Base-by-base conservation (phyloP, 495 filamentous ascomycete species). In the Podospora fimiseda region DNA sequence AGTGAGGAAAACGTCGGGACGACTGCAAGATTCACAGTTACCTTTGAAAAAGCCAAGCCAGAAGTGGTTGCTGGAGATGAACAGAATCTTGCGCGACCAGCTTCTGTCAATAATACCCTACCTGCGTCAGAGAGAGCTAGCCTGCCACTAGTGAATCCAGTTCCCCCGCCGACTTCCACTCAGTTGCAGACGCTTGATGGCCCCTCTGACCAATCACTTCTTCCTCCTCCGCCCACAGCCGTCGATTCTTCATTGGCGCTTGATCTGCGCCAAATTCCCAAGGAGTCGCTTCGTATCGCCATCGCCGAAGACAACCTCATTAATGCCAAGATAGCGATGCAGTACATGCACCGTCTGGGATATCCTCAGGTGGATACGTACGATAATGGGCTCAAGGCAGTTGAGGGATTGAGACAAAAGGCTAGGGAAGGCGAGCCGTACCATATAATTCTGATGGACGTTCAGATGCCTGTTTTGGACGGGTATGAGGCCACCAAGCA, bases 291-390 rank as follows among this genome's bases (percentile, higher is more conserved):
- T 37, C 82, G 87, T 38, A 82, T 95, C 16, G 93, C 89, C 71
- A 90, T 95, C 53, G 89, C 90, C 4, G 90, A 95, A 65, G 90
- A 95, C 68, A 96, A 96, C 57, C 80, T 82, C 2, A 93, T 96
- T 70, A 95, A 94, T 57, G 86, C 90, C 59, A 88, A 86, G 67
- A 95, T 96, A 55, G 90, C 90, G 14, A 84, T 95, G 54, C 87
- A 89, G 58, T 96, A 93, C 61, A 87, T 95, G 48, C 79, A 82
- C 43, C 86, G 86, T 38, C 81, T 96, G 18, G 89, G 89, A 15
- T 88, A 94, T 61, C 80, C 83, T 52, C 84, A 83, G 55, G 76
- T 79, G 1, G 85, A 91, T 66, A 88, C 90, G 16, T 95, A 87
- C 67, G 86, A 84, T 54, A 91, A 96, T 60, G 90, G 90, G 1